phyloP scores from a whole-genome alignment of 139 green algal genomes.

The Marvania coccoides region DNA sequence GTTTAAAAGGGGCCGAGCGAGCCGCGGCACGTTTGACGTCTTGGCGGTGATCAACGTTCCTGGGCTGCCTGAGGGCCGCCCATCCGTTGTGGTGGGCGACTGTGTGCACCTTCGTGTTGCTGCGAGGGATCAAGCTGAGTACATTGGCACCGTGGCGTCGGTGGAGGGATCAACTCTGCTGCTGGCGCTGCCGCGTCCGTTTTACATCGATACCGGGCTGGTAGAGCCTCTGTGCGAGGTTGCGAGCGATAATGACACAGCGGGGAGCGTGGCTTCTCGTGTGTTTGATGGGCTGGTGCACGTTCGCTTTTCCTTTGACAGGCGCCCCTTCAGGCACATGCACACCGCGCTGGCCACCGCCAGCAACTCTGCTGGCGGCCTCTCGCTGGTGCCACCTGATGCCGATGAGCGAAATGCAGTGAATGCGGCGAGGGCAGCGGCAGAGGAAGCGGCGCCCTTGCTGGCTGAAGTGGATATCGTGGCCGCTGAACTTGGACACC shows the following conservation, averaged over 20 bases:
- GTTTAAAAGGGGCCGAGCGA: neutral
- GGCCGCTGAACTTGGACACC: neutral
- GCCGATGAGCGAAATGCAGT: neutral
- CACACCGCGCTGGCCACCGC: conserved; percentile 16
- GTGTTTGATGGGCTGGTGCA: conserved; percentile 28
- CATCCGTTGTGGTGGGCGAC: conserved; percentile 25
- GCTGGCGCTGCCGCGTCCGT: conserved; percentile 2
- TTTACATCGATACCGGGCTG: conserved; percentile 2
- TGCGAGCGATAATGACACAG: neutral
- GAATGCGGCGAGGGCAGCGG: neutral
- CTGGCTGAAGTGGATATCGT: neutral
- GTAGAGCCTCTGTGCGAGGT: neutral
- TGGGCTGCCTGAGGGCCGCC: conserved; percentile 24
- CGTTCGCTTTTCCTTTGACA: conserved; percentile 48
- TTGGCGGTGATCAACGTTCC: conserved; percentile 25
- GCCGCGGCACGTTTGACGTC: neutral
- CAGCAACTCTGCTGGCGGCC: too few relatives aligned
- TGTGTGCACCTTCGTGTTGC: conserved; percentile 24
- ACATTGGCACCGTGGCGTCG: neutral
- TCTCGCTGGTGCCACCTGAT: neutral
- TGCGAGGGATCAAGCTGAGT: neutral
- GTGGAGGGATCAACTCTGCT: neutral
- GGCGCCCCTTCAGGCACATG: conserved; percentile 26
- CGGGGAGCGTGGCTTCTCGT: neutral
- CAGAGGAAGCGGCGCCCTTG: neutral